Conservation (phyloP, 352 stramenopile genomes). For the Globisporangium abappressorium region DNA sequence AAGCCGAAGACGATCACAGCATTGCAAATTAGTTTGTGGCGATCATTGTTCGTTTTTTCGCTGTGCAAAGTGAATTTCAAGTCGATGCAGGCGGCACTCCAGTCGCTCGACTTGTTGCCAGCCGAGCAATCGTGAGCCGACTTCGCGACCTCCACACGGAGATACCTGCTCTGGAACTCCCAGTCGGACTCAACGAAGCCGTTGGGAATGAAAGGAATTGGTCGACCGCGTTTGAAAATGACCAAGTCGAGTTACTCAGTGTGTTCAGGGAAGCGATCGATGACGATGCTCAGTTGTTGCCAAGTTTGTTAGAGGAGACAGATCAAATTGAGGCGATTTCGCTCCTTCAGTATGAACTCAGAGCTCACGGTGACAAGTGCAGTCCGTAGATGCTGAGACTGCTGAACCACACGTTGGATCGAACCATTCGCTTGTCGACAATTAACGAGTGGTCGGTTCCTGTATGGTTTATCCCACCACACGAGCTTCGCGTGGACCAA, state of each 20-base stretch:
- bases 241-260: neutral
- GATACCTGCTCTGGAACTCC: neutral
- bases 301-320: neutral
- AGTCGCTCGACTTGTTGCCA: neutral
- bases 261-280: neutral
- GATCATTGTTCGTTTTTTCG: neutral
- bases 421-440: neutral
- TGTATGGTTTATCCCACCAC: slow-evolving; percentile 1
- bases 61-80: too few species aligned
- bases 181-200: neutral
- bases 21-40: neutral
- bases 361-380: neutral
- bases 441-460: neutral
- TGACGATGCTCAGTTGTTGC: neutral
- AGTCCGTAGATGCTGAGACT: neutral
- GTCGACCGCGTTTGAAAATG: neutral
- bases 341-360: slow-evolving; percentile 4
- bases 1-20: neutral
- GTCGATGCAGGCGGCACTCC: neutral
- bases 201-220: neutral
- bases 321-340: neutral
- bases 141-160: neutral
- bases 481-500: neutral
- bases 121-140: neutral
- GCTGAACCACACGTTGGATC: neutral